These are phyloP conservation scores for Talaromyces islandicus DNA, from an alignment of 2,329 filamentous ascomycete genomes.

Conservation along the genomic window DNA sequence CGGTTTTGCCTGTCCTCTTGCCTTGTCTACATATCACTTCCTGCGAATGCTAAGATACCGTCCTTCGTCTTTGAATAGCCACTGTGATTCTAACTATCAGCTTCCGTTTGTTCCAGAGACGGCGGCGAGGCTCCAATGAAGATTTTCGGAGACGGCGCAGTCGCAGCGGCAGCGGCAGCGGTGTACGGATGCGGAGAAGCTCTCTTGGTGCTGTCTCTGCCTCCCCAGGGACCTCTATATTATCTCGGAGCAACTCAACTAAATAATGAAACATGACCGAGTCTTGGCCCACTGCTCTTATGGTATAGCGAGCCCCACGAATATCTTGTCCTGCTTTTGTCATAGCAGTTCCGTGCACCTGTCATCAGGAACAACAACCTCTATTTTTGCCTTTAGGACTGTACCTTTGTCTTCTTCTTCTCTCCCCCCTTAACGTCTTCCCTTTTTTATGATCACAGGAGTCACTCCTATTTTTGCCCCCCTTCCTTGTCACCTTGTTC, in stretches of 20 bases:
- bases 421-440: constrained; percentile 10
- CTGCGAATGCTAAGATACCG: constrained; percentile 37
- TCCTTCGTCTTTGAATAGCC: constrained; percentile 16
- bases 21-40: constrained; percentile 19
- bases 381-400: constrained; percentile 22
- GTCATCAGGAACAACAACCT: constrained; percentile 17
- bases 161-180: constrained; percentile 36
- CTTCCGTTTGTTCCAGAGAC: constrained; percentile 42
- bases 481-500: constrained; percentile 23
- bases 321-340: constrained; percentile 23
- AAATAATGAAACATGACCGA: constrained; percentile 23
- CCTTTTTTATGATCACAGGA: constrained; percentile 7
- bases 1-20: constrained; percentile 5
- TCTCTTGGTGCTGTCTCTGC: constrained; percentile 30
- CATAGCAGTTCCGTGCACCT: constrained; percentile 33
- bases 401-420: constrained; percentile 14
- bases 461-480: constrained; percentile 9
- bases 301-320: constrained; percentile 12
- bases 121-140: constrained; percentile 37
- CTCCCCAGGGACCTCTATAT: constrained; percentile 26
- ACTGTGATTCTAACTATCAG: constrained; percentile 41
- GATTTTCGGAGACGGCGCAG: constrained; percentile 34
- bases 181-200: constrained; percentile 34
- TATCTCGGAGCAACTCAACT: constrained; percentile 39
- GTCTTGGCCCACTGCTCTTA: constrained; percentile 6